Percentiles rank a stretch among this genome's conserved stretches.
Conservation (phyloP, 1,284 basidiomycete species). For the Chalciporus sp. region DNA sequence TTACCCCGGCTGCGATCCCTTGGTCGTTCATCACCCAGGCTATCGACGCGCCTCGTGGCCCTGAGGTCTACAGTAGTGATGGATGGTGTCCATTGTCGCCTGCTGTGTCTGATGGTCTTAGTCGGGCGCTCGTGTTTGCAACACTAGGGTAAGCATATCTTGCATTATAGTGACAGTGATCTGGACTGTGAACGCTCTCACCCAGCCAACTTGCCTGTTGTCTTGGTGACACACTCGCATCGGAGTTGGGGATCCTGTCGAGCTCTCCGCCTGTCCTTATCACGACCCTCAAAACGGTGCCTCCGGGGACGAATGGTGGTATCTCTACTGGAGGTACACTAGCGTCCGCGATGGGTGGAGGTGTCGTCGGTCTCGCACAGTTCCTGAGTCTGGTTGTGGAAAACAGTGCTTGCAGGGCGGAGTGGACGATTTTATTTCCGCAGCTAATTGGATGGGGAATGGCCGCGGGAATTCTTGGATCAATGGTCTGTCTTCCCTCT, state of each 20-base stretch:
- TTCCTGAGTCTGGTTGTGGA: conserved; percentile 63
- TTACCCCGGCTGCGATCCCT: conserved; percentile 44
- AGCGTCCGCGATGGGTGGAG: conserved; percentile 76
- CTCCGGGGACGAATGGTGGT: conserved; percentile 91
- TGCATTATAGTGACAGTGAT: background rate
- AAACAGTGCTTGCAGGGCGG: conserved; percentile 50
- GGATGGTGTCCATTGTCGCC: conserved; percentile 32
- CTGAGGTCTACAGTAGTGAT: conserved; percentile 17
- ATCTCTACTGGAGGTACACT: conserved; percentile 77
- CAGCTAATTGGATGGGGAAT: conserved; percentile 61
- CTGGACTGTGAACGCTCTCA: conserved; percentile 3
- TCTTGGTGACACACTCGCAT: conserved; percentile 80
- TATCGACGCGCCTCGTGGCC: background rate
- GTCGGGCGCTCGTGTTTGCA: conserved; percentile 62
- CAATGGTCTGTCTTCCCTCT: conserved; percentile 61
- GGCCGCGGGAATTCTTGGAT: conserved; percentile 72
- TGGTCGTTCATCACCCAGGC: conserved; percentile 22
- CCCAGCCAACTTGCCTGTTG: conserved; percentile 80
- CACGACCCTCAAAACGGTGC: conserved; percentile 73
- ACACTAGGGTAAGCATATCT: conserved; percentile 62
- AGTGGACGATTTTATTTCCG: conserved; percentile 40
- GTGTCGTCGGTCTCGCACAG: conserved; percentile 67
- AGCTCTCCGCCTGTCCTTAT: conserved; percentile 68
- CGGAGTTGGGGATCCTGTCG: conserved; percentile 85
- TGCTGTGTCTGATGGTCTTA: conserved; percentile 43